These are phyloP conservation scores for Vitis hybrid DNA, from an alignment of 177 flowering plant genomes.

Conservation along the genomic window DNA sequence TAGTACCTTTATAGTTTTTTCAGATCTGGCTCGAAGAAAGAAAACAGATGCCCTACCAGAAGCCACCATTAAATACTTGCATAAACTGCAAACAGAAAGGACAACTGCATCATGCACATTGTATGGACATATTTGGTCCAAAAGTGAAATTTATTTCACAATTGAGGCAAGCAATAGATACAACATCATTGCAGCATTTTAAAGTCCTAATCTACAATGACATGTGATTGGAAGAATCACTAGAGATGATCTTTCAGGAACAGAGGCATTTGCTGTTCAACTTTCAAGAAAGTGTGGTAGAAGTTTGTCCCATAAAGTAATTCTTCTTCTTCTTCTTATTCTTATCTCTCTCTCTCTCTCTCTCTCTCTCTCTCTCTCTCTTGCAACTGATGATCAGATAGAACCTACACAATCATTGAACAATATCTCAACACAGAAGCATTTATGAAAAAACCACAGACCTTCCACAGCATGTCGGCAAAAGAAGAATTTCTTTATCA, in stretches of 20 bases:
- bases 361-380: no score
- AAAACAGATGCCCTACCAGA: slow-evolving; percentile 82
- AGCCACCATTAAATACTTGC: slow-evolving; percentile 92
- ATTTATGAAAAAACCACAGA: slow-evolving; percentile 19
- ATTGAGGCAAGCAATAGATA: no score
- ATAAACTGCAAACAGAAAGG: slow-evolving; percentile 55
- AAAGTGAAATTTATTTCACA: neutral
- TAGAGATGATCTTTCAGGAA: no score
- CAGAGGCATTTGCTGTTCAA: no score
- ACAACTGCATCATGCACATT: neutral
- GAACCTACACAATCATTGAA: no score
- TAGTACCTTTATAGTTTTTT: slow-evolving; percentile 64
- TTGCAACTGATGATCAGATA: no score
- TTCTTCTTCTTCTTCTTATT: no score
- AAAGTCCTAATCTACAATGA: no score
- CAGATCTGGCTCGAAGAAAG: slow-evolving; percentile 47
- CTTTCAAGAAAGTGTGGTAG: no score
- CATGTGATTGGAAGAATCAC: no score
- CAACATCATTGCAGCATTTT: neutral
- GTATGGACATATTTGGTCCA: neutral
- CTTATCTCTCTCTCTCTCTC: no score
- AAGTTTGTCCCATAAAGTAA: no score
- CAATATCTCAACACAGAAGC: neutral
- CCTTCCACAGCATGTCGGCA: slow-evolving; percentile 94
- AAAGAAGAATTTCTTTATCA: slow-evolving; percentile 56